Conservation (phyloP, 1,139 yeast genomes). For the Suhomyces yuchorum region DNA sequence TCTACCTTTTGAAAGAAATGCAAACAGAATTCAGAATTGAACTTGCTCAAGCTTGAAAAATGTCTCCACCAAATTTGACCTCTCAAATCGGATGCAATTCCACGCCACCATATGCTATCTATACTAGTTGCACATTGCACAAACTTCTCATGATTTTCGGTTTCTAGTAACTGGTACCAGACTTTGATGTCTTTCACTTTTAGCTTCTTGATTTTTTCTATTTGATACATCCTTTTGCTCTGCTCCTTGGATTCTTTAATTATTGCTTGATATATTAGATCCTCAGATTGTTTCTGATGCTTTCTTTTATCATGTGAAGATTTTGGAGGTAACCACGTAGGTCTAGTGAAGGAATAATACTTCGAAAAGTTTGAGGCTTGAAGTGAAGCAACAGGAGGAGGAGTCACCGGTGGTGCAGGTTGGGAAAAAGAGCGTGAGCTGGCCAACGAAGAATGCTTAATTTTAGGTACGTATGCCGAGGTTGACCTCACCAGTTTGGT, state of each 20-base stretch:
- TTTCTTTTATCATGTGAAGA: conserved; percentile 51
- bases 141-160: conserved; percentile 22
- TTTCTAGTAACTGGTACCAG: conserved; percentile 48
- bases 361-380: conserved; percentile 19
- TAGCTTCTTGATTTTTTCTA: conserved; percentile 30
- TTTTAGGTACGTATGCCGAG: conserved; percentile 12
- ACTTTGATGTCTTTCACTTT: conserved; percentile 35
- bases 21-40: conserved; percentile 22
- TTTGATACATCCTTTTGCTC: conserved; percentile 27
- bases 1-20: conserved; percentile 22
- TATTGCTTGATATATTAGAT: conserved; percentile 51
- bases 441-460: background rate
- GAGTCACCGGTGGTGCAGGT: conserved; percentile 6
- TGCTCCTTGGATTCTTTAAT: conserved; percentile 40
- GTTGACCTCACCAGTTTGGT: conserved; percentile 7
- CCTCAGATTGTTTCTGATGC: conserved; percentile 59
- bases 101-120: conserved; percentile 69
- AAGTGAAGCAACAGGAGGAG: conserved; percentile 4
- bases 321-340: conserved; percentile 70
- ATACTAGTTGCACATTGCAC: conserved; percentile 27
- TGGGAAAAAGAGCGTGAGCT: conserved; percentile 2
- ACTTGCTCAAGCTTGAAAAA: conserved; percentile 32
- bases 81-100: conserved; percentile 54
- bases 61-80: conserved; percentile 51
- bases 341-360: conserved; percentile 56